Percentiles rank a stretch among this genome's conserved stretches.
These are phyloP conservation scores for Beta corolliflora DNA, from an alignment of 179 eudicot genomes.

Conservation along the genomic window DNA sequence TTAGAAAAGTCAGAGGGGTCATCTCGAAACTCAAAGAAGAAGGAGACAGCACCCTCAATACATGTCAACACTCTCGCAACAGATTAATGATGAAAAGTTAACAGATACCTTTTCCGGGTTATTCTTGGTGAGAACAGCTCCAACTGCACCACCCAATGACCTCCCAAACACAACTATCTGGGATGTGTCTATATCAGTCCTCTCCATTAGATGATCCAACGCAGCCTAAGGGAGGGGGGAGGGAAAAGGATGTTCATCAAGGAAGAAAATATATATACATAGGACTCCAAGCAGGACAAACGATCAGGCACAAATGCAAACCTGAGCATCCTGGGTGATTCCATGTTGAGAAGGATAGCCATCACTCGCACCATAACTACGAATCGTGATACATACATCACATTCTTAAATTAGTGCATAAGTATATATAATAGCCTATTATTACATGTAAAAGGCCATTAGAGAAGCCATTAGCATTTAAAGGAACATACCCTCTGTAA, in stretches of 20 bases:
- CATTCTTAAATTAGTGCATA: neutral
- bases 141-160: conserved; percentile 98
- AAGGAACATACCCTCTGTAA: conserved; percentile 76
- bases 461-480: conserved; percentile 3
- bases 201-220: conserved; percentile 80
- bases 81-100: neutral
- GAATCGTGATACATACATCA: conserved; percentile 21
- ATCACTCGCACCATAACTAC: conserved; percentile 94
- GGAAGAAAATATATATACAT: neutral
- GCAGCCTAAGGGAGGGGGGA: conserved; percentile 60
- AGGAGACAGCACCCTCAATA: neutral
- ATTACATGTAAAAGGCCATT: neutral
- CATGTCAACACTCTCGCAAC: neutral
- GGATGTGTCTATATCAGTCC: conserved; percentile 85
- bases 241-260: conserved; percentile 8
- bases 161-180: conserved; percentile 90
- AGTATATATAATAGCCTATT: neutral
- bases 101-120: conserved; percentile 80
- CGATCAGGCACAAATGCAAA: conserved; percentile 24
- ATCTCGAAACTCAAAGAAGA: neutral
- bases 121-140: conserved; percentile 70
- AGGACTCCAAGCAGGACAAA: neutral
- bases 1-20: neutral
- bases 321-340: conserved; percentile 85
- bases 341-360: conserved; percentile 96